Conservation (phyloP, 2,329 filamentous ascomycete species). For the Fusarium citri region DNA sequence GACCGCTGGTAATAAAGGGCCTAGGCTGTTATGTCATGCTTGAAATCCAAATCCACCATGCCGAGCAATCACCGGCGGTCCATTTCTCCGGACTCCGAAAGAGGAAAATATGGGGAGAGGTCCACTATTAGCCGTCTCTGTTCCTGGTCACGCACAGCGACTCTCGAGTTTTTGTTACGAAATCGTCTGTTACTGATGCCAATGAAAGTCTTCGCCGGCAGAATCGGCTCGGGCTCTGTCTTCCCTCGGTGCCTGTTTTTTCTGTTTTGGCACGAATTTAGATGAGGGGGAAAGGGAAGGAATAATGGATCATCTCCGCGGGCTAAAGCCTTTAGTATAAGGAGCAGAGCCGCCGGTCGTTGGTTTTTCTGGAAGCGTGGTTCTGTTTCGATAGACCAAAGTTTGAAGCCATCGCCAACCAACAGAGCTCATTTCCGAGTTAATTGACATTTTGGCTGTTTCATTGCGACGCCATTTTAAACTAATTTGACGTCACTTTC, state of each 20-base stretch:
- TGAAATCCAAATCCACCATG: slow-evolving; percentile 7
- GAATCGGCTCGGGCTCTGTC: background rate
- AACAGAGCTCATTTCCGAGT: background rate
- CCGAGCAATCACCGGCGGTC: slow-evolving; percentile 25
- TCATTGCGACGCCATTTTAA: background rate
- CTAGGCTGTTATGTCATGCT: slow-evolving; percentile 22
- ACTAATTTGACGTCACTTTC: slow-evolving; percentile 2
- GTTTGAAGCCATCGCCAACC: slow-evolving; percentile 12
- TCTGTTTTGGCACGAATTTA: background rate
- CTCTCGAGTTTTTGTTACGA: slow-evolving; percentile 44
- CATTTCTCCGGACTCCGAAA: slow-evolving; percentile 22
- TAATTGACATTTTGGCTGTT: background rate
- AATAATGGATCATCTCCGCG: slow-evolving; percentile 44
- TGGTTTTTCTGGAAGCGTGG: background rate
- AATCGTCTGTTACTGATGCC: slow-evolving; percentile 40
- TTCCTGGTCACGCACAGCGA: slow-evolving; percentile 3
- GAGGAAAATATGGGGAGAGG: background rate
- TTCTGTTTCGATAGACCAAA: background rate
- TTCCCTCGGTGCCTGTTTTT: background rate
- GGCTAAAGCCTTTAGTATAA: slow-evolving; percentile 16
- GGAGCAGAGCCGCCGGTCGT: background rate
- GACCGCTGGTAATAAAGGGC: background rate
- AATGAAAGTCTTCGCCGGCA: slow-evolving; percentile 25
- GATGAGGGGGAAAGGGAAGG: background rate
- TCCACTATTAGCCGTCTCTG: slow-evolving; percentile 33